phyloP scores from a whole-genome alignment of 805 yeast species.

The Ogataea paradorogensis region DNA sequence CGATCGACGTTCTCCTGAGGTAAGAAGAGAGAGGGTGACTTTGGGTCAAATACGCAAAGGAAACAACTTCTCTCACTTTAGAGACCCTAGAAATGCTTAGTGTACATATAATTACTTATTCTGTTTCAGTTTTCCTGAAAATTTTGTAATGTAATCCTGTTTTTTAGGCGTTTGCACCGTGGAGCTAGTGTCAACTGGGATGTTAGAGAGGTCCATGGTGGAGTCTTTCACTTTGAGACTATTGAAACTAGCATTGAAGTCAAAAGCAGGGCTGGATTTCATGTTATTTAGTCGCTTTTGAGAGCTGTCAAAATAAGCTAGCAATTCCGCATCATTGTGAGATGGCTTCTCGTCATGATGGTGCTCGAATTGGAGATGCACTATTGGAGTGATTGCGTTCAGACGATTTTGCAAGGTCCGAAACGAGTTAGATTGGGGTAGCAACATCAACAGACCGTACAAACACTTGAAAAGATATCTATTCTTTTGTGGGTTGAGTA shows the following conservation, averaged over 20 bases:
- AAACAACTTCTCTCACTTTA: slow-evolving; percentile 74
- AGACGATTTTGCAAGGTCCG: slow-evolving; percentile 76
- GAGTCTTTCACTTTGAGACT: slow-evolving; percentile 16
- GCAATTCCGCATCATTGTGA: slow-evolving; percentile 31
- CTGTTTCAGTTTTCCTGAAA: slow-evolving; percentile 23
- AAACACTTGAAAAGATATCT: slow-evolving; percentile 83
- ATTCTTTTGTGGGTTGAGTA: slow-evolving; percentile 80
- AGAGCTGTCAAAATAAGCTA: slow-evolving; percentile 47
- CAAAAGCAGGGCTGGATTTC: slow-evolving; percentile 10
- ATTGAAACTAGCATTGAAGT: slow-evolving; percentile 12
- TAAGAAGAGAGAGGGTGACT: slow-evolving; percentile 1
- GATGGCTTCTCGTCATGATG: slow-evolving; percentile 26
- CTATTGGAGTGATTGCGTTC: slow-evolving; percentile 49
- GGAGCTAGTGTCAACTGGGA: slow-evolving; percentile 15
- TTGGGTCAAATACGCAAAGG: slow-evolving; percentile 7
- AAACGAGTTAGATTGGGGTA: slow-evolving; percentile 93
- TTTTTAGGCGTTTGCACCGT: slow-evolving; percentile 18
- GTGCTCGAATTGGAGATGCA: slow-evolving; percentile 26
- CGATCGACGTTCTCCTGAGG: slow-evolving; percentile 2
- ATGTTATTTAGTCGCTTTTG: slow-evolving; percentile 37
- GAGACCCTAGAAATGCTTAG: slow-evolving; percentile 42
- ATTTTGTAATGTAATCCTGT: slow-evolving; percentile 23
- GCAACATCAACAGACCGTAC: slow-evolving; percentile 87
- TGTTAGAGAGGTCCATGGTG: slow-evolving; percentile 13
- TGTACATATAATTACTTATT: slow-evolving; percentile 9